Evolutionary conservation across 768 basidiomycete genomes (phyloP).

Genomic region (Suillus hirtellus): DNA sequence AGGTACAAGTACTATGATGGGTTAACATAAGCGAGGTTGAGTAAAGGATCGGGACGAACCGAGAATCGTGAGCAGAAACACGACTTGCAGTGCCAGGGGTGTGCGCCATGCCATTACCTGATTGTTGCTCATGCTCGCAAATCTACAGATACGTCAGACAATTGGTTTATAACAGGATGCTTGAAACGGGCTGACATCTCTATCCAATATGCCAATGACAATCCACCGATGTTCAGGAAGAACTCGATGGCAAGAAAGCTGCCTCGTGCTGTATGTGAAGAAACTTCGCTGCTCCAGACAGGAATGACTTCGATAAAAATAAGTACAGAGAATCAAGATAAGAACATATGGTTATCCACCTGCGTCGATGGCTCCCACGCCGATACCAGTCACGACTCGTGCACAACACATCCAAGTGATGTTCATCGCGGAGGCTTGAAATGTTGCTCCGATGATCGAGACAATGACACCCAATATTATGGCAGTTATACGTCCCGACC

Average conservation of each 20-base stretch:
- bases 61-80: constrained; percentile 10
- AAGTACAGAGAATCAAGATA: not conserved
- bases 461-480: constrained; percentile 10
- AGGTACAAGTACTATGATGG: constrained; percentile 4
- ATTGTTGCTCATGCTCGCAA: constrained; percentile 7
- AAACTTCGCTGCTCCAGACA: constrained; percentile 13
- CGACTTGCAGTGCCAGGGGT: constrained; percentile 9
- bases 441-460: constrained; percentile 10
- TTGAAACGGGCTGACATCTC: constrained; percentile 4
- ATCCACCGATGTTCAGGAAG: constrained; percentile 11
- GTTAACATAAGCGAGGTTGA: not conserved
- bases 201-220: constrained; percentile 13
- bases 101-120: constrained; percentile 12
- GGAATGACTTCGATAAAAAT: constrained; percentile 8
- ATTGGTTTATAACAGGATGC: not conserved
- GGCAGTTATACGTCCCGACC: constrained; percentile 12
- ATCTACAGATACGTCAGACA: not conserved
- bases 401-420: constrained; percentile 15
- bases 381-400: constrained; percentile 11
- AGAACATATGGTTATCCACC: not conserved
- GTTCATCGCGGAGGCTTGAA: constrained; percentile 12
- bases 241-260: constrained; percentile 12
- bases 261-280: constrained; percentile 11
- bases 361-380: constrained; percentile 12
- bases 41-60: constrained; percentile 3